Conservation (phyloP, 2,329 filamentous ascomycete genomes). For the Microdochium bolleyi region DNA sequence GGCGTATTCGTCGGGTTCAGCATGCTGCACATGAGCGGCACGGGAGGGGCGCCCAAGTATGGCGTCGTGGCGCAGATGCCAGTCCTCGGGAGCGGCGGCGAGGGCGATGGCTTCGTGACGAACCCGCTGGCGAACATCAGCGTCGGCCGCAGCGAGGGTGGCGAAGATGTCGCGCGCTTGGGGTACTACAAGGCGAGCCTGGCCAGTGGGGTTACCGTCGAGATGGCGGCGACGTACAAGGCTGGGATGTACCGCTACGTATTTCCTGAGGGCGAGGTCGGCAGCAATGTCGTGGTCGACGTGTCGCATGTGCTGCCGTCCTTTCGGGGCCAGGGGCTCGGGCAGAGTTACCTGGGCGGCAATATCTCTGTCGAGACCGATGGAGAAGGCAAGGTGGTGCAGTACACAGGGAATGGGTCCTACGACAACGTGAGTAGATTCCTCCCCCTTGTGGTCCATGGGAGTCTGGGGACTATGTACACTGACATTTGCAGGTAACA, state of each 20-base stretch:
- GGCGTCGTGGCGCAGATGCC: conserved; percentile 57
- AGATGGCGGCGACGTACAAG: conserved; percentile 47
- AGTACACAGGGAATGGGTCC: conserved; percentile 51
- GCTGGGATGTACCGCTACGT: conserved; percentile 54
- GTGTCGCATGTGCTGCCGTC: conserved; percentile 60
- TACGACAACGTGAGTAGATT: conserved; percentile 47
- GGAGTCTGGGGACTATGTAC: background rate
- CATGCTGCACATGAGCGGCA: conserved; percentile 59
- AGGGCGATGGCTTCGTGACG: conserved; percentile 49
- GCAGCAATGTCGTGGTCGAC: conserved; percentile 46
- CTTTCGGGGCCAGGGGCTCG: conserved; percentile 49
- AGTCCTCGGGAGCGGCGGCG: conserved; percentile 35
- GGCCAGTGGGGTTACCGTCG: conserved; percentile 45
- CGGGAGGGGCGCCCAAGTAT: conserved; percentile 63
- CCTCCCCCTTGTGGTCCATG: background rate
- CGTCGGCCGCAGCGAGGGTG: conserved; percentile 34
- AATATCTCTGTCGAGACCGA: conserved; percentile 42
- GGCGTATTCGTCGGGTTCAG: conserved; percentile 53
- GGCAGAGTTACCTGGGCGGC: conserved; percentile 56
- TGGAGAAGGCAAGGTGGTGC: conserved; percentile 20
- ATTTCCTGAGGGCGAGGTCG: conserved; percentile 32
- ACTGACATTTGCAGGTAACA: conserved; percentile 10
- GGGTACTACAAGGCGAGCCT: conserved; percentile 54
- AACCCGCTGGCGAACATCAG: conserved; percentile 48
- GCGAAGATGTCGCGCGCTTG: conserved; percentile 30